A percentile compares a stretch with the other conserved stretches of the same genome.
Evolutionary conservation across 371 early-diverging fungal genomes (phyloP).

Genomic region (Catenaria anguillulae): DNA sequence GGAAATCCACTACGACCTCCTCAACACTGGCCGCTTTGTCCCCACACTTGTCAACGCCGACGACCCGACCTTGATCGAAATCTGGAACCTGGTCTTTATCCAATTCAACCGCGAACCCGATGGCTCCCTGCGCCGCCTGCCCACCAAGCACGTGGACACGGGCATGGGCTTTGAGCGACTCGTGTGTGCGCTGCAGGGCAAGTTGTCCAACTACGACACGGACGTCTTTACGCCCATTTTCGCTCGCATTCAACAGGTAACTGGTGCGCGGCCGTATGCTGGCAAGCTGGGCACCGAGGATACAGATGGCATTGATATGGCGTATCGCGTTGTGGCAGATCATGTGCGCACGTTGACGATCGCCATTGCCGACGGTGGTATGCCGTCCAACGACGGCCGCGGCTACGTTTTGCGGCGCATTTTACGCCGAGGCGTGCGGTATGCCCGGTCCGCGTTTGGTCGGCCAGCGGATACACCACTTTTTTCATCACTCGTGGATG

Average conservation of each 20-base stretch:
- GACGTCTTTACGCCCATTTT: conserved; percentile 86
- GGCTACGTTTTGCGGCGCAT: conserved; percentile 99
- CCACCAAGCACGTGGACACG: conserved; percentile 98
- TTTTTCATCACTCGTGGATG: conserved; percentile 80
- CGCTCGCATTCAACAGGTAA: conserved; percentile 61
- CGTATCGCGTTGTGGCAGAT: conserved; percentile 98
- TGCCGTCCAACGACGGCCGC: conserved; percentile 96
- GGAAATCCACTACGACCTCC: conserved; percentile 98
- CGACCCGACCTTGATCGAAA: conserved; percentile 98
- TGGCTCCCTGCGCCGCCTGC: conserved; percentile 73
- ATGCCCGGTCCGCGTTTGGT: conserved; percentile 82
- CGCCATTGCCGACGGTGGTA: conserved; percentile 91
- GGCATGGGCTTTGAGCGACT: conserved; percentile 99
- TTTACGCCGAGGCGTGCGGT: conserved; percentile 91
- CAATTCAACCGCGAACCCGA: conserved; percentile 98
- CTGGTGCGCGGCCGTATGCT: conserved; percentile 67
- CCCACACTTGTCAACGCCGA: conserved; percentile 92
- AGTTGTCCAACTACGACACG: conserved; percentile 97
- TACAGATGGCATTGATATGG: conserved; percentile 87
- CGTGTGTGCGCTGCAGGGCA: conserved; percentile 91
- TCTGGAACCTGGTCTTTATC: conserved; percentile 99
- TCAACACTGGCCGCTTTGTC: conserved; percentile 94
- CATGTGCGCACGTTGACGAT: conserved; percentile 97
- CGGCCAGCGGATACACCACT: conserved; percentile 84
- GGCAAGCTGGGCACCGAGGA: conserved; percentile 85